A percentile compares a stretch with the other conserved stretches of the same genome.
phyloP scores from a whole-genome alignment of 2,329 filamentous ascomycete species.

The Diaporthe sp. region DNA sequence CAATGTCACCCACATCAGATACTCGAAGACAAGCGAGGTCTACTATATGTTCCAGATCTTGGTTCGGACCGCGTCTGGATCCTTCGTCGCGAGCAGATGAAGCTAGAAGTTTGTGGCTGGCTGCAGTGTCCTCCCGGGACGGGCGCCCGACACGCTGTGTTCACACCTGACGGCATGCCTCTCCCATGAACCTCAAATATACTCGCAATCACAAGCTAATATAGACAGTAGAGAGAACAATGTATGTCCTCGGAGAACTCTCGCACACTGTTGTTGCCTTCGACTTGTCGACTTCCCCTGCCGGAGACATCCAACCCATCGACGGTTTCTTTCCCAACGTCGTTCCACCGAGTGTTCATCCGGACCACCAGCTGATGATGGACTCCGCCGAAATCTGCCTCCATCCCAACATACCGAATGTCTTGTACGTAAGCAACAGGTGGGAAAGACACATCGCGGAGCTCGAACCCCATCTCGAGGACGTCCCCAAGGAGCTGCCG shows the following conservation, averaged over 20 bases:
- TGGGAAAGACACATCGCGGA: slow-evolving; percentile 16
- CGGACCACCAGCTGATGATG: neutral
- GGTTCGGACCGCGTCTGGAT: slow-evolving; percentile 12
- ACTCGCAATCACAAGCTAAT: neutral
- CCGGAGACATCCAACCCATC: neutral
- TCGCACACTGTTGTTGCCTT: slow-evolving; percentile 1
- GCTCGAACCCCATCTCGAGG: neutral
- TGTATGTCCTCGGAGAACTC: slow-evolving; percentile 7
- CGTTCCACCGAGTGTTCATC: neutral
- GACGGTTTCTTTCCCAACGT: neutral
- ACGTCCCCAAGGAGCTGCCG: neutral
- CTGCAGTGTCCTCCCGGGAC: neutral
- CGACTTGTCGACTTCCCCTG: neutral
- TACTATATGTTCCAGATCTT: neutral
- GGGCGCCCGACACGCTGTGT: neutral
- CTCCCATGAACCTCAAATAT: neutral
- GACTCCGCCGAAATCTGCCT: slow-evolving; percentile 21
- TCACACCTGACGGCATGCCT: slow-evolving; percentile 8
- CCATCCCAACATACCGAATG: neutral
- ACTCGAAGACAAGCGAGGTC: slow-evolving; percentile 8
- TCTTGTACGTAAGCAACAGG: slow-evolving; percentile 8
- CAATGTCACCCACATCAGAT: slow-evolving; percentile 19
- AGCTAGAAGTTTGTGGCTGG: slow-evolving; percentile 2
- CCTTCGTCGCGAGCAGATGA: neutral
- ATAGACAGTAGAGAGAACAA: neutral